These are phyloP conservation scores for Ophiostoma quercus DNA, from an alignment of 2,329 filamentous ascomycete species.

Conservation along the genomic window DNA sequence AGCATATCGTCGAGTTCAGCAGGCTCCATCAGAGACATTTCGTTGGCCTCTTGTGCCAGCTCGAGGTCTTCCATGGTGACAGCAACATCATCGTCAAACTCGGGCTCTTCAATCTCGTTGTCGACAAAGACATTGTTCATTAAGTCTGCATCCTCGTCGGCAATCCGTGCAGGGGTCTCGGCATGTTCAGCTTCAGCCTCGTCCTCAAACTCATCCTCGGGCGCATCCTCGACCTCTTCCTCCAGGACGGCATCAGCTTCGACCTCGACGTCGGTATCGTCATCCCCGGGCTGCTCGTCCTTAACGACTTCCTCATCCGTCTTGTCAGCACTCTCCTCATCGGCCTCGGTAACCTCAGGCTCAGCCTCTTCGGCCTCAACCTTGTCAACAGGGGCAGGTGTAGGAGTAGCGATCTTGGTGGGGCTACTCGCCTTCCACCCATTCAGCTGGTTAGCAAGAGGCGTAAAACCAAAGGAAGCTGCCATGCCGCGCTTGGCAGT, in stretches of 20 bases:
- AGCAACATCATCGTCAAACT: slow-evolving; percentile 45
- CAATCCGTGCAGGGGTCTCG: slow-evolving; percentile 19
- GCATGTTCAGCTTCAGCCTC: slow-evolving; percentile 20
- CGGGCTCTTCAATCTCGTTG: slow-evolving; percentile 32
- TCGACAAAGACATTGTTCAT: slow-evolving; percentile 21
- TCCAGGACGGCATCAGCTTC: background rate
- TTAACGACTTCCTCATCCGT: slow-evolving; percentile 30
- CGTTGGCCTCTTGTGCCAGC: slow-evolving; percentile 54
- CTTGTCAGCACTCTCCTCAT: slow-evolving; percentile 23
- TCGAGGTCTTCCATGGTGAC: slow-evolving; percentile 53
- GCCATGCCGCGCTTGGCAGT: slow-evolving; percentile 30
- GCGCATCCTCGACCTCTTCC: background rate
- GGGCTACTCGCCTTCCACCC: slow-evolving; percentile 60
- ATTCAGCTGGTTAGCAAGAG: slow-evolving; percentile 56
- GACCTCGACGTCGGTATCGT: background rate
- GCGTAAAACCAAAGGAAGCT: slow-evolving; percentile 52
- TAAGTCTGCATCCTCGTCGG: slow-evolving; percentile 5
- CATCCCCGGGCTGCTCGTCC: slow-evolving; percentile 13
- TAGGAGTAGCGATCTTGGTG: slow-evolving; percentile 33
- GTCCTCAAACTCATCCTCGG: slow-evolving; percentile 23
- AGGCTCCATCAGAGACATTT: slow-evolving; percentile 53
- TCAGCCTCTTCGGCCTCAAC: slow-evolving; percentile 28
- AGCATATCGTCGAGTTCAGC: slow-evolving; percentile 37
- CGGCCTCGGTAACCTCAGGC: slow-evolving; percentile 21
- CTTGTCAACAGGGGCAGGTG: background rate